These are phyloP conservation scores for Arabidopsis hybrid DNA, from an alignment of 441 rosid genomes.

Conservation along the genomic window DNA sequence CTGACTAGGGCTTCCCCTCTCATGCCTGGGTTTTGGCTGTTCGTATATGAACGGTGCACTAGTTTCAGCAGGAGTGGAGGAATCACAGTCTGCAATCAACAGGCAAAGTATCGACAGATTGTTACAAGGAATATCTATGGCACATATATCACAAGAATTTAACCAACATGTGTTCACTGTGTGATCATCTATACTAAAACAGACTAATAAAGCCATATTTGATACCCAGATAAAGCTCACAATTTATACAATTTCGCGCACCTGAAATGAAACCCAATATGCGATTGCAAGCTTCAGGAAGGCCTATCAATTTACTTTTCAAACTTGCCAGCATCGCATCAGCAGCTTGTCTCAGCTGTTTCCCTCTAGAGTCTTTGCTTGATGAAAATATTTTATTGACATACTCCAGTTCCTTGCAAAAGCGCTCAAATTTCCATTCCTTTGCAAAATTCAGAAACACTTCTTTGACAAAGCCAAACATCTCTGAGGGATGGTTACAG, in stretches of 20 bases:
- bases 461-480: constrained; percentile 99
- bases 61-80: constrained; percentile 52
- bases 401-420: constrained; percentile 87
- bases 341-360: constrained; percentile 78
- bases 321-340: constrained; percentile 68
- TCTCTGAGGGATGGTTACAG: constrained; percentile 97
- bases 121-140: constrained; percentile 8
- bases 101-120: constrained; percentile 8
- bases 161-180: constrained; percentile 21
- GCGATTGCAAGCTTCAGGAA: constrained; percentile 66
- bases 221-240: constrained; percentile 16
- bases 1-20: constrained; percentile 60
- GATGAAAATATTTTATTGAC: constrained; percentile 83
- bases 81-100: constrained; percentile 73
- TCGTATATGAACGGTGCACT: constrained; percentile 54
- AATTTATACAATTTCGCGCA: constrained; percentile 40
- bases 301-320: constrained; percentile 60
- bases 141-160: constrained; percentile 1
- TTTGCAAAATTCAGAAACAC: constrained; percentile 86
- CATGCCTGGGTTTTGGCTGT: constrained; percentile 57
- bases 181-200: constrained; percentile 7
- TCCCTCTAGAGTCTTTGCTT: constrained; percentile 91
- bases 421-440: constrained; percentile 77
- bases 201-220: not conserved
- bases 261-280: constrained; percentile 78